phyloP scores from a whole-genome alignment of 345 rosid genomes.

The Kandelia obovata region DNA sequence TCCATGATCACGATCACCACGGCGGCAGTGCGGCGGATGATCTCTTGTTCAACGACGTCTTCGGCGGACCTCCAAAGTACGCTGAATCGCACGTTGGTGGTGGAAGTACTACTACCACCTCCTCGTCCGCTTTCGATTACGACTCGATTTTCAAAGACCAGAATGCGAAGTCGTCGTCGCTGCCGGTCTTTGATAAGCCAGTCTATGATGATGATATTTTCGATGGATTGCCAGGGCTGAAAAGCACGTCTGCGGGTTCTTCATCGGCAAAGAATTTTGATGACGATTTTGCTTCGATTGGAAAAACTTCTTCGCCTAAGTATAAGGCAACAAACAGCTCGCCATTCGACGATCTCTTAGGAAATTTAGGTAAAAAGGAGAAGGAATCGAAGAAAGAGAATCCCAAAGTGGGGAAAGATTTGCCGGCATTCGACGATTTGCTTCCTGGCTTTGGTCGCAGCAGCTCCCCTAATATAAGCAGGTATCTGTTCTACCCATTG shows the following conservation, averaged over 20 bases:
- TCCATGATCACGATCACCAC: constrained; percentile 40
- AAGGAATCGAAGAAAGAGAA: constrained; percentile 33
- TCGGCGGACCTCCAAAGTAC: constrained; percentile 53
- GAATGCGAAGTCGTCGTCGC: constrained; percentile 27
- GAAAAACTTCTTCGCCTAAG: constrained; percentile 32
- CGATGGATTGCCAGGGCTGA: constrained; percentile 62
- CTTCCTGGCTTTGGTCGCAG: constrained; percentile 66
- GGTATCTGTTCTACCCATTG: constrained; percentile 9
- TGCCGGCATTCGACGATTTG: constrained; percentile 61
- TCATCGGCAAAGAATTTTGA: constrained; percentile 38
- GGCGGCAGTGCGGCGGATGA: constrained; percentile 10
- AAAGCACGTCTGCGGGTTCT: constrained; percentile 19
- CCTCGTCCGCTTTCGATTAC: constrained; percentile 38
- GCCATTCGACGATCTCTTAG: constrained; percentile 60
- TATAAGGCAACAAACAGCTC: constrained; percentile 7
- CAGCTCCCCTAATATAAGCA: constrained; percentile 40
- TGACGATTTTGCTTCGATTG: constrained; percentile 30
- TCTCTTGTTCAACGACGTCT: constrained; percentile 42
- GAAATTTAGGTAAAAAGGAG: constrained; percentile 40
- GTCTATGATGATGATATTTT: constrained; percentile 70
- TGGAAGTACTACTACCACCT: neutral
- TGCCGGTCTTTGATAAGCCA: constrained; percentile 66
- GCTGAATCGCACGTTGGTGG: constrained; percentile 37
- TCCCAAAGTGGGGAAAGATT: constrained; percentile 27
- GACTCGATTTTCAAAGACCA: constrained; percentile 46